Conservation (phyloP, 1,284 basidiomycete genomes). For the Malassezia sympodialis region DNA sequence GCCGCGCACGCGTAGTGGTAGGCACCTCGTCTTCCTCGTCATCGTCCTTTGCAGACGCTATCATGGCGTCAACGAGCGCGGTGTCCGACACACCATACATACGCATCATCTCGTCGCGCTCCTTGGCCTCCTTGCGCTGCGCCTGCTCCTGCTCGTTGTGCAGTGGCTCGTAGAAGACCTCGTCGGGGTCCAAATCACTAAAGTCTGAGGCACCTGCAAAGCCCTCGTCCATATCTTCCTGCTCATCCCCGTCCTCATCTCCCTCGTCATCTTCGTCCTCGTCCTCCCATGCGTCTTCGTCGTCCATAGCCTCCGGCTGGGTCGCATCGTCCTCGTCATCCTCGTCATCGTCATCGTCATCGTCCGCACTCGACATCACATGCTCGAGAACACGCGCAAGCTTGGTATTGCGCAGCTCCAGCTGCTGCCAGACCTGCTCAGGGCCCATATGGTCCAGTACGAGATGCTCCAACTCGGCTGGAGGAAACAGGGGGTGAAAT, state of each 20-base stretch:
- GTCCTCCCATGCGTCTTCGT: constrained; percentile 21
- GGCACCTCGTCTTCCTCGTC: constrained; percentile 17
- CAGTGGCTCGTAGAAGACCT: constrained; percentile 38
- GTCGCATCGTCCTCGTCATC: constrained; percentile 5
- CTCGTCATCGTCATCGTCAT: constrained; percentile 38
- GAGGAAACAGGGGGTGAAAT: constrained; percentile 52
- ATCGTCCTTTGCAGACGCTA: constrained; percentile 16
- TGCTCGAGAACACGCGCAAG: constrained; percentile 28
- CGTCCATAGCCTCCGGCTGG: constrained; percentile 7
- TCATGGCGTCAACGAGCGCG: constrained; percentile 9
- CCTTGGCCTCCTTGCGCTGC: constrained; percentile 30
- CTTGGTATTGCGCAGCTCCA: constrained; percentile 33
- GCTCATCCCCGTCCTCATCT: constrained; percentile 25
- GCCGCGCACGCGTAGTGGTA: constrained; percentile 26
- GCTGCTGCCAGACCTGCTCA: constrained; percentile 78
- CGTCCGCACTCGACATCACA: constrained; percentile 44
- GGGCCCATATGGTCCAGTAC: constrained; percentile 72
- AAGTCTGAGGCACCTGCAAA: constrained; percentile 44
- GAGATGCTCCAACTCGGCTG: constrained; percentile 66
- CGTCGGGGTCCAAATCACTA: constrained; percentile 31
- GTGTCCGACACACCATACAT: constrained; percentile 15
- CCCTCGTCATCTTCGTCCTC: constrained; percentile 16
- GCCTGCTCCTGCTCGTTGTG: constrained; percentile 38
- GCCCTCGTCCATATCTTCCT: constrained; percentile 23
- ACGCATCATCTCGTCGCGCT: constrained; percentile 21